Conservation (phyloP, 1,284 basidiomycete genomes). For the Trametes pubescens region DNA sequence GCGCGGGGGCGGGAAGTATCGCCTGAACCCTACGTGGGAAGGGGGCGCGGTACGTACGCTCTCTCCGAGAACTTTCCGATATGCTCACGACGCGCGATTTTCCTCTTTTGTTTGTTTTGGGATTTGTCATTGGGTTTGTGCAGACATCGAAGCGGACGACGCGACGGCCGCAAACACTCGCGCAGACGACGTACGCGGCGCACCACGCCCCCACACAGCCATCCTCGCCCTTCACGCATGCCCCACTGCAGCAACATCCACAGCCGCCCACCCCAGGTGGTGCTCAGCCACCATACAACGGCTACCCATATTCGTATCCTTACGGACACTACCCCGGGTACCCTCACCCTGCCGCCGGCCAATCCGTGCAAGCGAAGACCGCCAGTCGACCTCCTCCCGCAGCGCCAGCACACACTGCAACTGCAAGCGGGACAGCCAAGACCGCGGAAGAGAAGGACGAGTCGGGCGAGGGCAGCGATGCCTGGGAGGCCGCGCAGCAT, state of each 20-base stretch:
- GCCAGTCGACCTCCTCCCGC: conserved; percentile 17
- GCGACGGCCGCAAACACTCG: conserved; percentile 69
- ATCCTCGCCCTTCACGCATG: conserved; percentile 67
- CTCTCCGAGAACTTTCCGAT: conserved; percentile 8
- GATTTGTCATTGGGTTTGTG: not conserved
- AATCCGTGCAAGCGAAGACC: conserved; percentile 19
- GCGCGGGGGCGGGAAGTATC: conserved; percentile 71
- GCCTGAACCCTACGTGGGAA: conserved; percentile 76
- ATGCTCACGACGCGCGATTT: not conserved
- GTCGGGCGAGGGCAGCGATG: conserved; percentile 56
- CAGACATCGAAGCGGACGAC: conserved; percentile 75
- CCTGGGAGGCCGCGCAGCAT: conserved; percentile 78
- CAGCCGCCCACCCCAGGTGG: conserved; percentile 23
- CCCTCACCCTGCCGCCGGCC: conserved; percentile 25
- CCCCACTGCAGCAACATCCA: conserved; percentile 53
- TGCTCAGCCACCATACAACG: conserved; percentile 34
- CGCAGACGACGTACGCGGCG: conserved; percentile 47
- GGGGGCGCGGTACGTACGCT: conserved; percentile 71
- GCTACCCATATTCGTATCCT: conserved; percentile 36
- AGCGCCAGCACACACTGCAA: conserved; percentile 9
- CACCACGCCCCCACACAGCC: conserved; percentile 43
- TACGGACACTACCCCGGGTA: conserved; percentile 38
- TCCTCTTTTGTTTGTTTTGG: not conserved
- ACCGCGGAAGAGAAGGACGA: conserved; percentile 43
- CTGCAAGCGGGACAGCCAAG: conserved; percentile 9